Evolutionary conservation across 2,329 filamentous ascomycete genomes (phyloP).

Genomic region (Emydomyces testavorans): DNA sequence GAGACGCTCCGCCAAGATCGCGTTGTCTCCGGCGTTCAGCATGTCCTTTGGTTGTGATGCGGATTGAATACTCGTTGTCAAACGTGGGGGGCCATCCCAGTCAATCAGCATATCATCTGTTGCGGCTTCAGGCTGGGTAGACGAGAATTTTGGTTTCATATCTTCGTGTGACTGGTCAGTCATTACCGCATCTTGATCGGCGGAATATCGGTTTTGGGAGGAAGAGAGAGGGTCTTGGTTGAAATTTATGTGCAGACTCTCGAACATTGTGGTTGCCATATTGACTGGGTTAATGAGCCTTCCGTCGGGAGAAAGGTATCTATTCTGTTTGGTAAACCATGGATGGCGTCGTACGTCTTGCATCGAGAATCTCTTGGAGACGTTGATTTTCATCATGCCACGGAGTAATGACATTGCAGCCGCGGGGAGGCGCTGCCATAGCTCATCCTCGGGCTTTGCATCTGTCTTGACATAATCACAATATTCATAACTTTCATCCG

Average conservation of each 20-base stretch:
- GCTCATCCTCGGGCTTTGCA: constrained; percentile 69
- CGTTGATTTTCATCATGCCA: constrained; percentile 82
- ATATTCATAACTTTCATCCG: constrained; percentile 75
- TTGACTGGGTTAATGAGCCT: constrained; percentile 65
- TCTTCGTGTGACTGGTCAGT: constrained; percentile 42
- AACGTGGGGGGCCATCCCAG: constrained; percentile 65
- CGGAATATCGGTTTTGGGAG: constrained; percentile 26
- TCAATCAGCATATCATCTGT: constrained; percentile 68
- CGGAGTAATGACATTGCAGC: constrained; percentile 70
- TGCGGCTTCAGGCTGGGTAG: constrained; percentile 76
- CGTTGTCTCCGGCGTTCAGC: constrained; percentile 25
- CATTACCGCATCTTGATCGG: constrained; percentile 52
- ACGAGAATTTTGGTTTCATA: constrained; percentile 48
- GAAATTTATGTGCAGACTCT: constrained; percentile 81
- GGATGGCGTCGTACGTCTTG: constrained; percentile 79
- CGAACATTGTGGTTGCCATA: constrained; percentile 90
- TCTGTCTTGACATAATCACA: constrained; percentile 71
- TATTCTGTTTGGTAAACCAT: constrained; percentile 82
- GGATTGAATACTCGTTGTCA: constrained; percentile 37
- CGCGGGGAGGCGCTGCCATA: constrained; percentile 69
- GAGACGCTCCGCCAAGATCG: constrained; percentile 50
- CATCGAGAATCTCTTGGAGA: constrained; percentile 66
- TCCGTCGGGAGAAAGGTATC: constrained; percentile 62
- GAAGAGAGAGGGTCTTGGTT: constrained; percentile 48
- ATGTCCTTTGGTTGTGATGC: constrained; percentile 38